phyloP scores from a whole-genome alignment of 192 early-diverging fungal species.

The Lunasporangiospora selenospora region DNA sequence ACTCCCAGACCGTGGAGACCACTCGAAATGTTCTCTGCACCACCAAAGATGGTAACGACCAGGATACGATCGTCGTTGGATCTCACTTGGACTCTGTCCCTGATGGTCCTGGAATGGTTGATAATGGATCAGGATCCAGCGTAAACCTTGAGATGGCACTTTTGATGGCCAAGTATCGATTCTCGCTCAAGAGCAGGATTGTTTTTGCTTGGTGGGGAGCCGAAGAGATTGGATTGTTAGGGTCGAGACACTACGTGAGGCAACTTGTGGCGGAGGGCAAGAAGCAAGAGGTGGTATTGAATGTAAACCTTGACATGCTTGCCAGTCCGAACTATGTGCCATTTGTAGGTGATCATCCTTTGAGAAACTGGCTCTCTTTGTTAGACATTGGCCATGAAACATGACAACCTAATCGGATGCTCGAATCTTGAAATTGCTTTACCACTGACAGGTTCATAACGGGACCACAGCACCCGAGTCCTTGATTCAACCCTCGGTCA shows the following conservation, averaged over 20 bases:
- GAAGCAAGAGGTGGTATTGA: constrained; percentile 52
- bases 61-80: constrained; percentile 58
- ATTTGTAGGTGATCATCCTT: constrained; percentile 6
- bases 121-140: constrained; percentile 64
- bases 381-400: too few species aligned
- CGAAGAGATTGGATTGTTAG: constrained; percentile 66
- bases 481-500: constrained; percentile 48
- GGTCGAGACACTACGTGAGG: constrained; percentile 58
- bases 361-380: not conserved
- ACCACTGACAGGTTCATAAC: constrained; percentile 46
- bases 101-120: constrained; percentile 65
- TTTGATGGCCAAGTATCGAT: constrained; percentile 44
- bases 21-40: constrained; percentile 64
- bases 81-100: constrained; percentile 67
- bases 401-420: too few species aligned
- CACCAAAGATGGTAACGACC: constrained; percentile 38
- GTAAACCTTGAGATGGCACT: constrained; percentile 59
- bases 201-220: constrained; percentile 72
- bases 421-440: not conserved
- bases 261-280: constrained; percentile 35
- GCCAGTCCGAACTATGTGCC: constrained; percentile 67
- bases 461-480: constrained; percentile 56
- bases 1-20: constrained; percentile 46
- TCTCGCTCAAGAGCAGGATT: constrained; percentile 52
- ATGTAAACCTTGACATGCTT: constrained; percentile 71